Evolutionary conservation across 371 early-diverging fungal genomes (phyloP).

Genomic region (Lichtheimia corymbifera): DNA sequence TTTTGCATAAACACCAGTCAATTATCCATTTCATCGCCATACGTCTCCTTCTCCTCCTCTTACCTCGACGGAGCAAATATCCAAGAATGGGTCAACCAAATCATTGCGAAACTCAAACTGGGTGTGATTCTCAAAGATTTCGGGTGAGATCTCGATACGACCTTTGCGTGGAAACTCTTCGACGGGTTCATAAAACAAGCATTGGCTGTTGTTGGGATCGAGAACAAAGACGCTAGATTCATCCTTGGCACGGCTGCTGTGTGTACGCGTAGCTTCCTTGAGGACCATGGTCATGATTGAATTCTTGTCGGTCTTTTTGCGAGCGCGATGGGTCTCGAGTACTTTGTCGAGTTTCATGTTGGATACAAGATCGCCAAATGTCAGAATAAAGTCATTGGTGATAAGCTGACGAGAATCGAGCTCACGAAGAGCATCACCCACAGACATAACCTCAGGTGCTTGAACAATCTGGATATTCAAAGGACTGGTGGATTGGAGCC

Average conservation of each 20-base stretch:
- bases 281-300: slow-evolving; percentile 95
- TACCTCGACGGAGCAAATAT: slow-evolving; percentile 90
- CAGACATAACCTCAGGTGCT: slow-evolving; percentile 77
- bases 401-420: slow-evolving; percentile 84
- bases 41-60: background rate
- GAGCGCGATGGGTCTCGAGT: slow-evolving; percentile 78
- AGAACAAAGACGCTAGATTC: slow-evolving; percentile 84
- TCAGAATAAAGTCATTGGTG: slow-evolving; percentile 88
- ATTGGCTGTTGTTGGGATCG: slow-evolving; percentile 75
- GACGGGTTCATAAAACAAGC: slow-evolving; percentile 81
- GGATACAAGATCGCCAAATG: slow-evolving; percentile 88
- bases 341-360: slow-evolving; percentile 82
- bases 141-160: slow-evolving; percentile 61
- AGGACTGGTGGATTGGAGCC: slow-evolving; percentile 64
- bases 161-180: slow-evolving; percentile 65
- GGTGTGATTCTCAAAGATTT: slow-evolving; percentile 65
- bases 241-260: slow-evolving; percentile 64
- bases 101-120: slow-evolving; percentile 85
- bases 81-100: slow-evolving; percentile 90
- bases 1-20: slow-evolving; percentile 11
- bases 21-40: background rate
- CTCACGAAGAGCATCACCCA: slow-evolving; percentile 94
- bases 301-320: slow-evolving; percentile 73
- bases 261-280: slow-evolving; percentile 61
- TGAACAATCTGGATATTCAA: slow-evolving; percentile 75